phyloP scores from a whole-genome alignment of 1,139 yeast species.

The Geotrichum histeridarum region DNA sequence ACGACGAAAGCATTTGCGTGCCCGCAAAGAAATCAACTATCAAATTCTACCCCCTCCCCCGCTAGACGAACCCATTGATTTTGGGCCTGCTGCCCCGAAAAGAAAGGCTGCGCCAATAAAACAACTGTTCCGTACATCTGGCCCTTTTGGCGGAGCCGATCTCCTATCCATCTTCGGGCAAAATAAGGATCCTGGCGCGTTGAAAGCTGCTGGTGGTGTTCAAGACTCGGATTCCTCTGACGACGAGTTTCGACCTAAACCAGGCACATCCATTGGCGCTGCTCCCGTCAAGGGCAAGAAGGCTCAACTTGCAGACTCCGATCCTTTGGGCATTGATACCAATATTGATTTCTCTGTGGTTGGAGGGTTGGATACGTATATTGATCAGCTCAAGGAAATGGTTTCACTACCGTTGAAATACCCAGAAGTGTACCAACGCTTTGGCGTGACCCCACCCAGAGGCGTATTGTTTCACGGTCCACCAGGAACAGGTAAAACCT shows the following conservation, averaged over 20 bases:
- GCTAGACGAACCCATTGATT: slow-evolving; percentile 40
- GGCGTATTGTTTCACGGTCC: slow-evolving; percentile 99
- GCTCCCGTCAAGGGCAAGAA: slow-evolving; percentile 46
- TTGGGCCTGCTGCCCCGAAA: slow-evolving; percentile 28
- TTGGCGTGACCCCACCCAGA: slow-evolving; percentile 91
- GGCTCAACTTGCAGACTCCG: slow-evolving; percentile 79
- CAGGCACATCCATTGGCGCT: slow-evolving; percentile 36
- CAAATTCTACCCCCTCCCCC: slow-evolving; percentile 79
- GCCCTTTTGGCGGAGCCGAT: slow-evolving; percentile 48
- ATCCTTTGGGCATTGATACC: slow-evolving; percentile 92
- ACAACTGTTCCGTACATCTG: slow-evolving; percentile 32
- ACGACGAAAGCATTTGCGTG: slow-evolving; percentile 61
- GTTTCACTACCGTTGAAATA: slow-evolving; percentile 87
- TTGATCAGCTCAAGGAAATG: slow-evolving; percentile 93
- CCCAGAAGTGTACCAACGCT: slow-evolving; percentile 88
- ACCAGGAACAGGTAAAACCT: slow-evolving; percentile 98
- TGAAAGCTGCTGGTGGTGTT: slow-evolving; percentile 50
- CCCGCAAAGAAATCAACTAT: slow-evolving; percentile 73
- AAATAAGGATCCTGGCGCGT: slow-evolving; percentile 43
- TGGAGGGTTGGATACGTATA: slow-evolving; percentile 89
- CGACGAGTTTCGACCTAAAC: slow-evolving; percentile 38
- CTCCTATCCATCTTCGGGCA: slow-evolving; percentile 97
- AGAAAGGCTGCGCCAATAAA: slow-evolving; percentile 26
- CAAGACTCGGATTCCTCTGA: slow-evolving; percentile 67
- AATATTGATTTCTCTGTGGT: slow-evolving; percentile 84